Evolutionary conservation across 345 rosid species (phyloP), one percentile per base, ranked within the genome.

Genomic region (Heritiera fomes): DNA sequence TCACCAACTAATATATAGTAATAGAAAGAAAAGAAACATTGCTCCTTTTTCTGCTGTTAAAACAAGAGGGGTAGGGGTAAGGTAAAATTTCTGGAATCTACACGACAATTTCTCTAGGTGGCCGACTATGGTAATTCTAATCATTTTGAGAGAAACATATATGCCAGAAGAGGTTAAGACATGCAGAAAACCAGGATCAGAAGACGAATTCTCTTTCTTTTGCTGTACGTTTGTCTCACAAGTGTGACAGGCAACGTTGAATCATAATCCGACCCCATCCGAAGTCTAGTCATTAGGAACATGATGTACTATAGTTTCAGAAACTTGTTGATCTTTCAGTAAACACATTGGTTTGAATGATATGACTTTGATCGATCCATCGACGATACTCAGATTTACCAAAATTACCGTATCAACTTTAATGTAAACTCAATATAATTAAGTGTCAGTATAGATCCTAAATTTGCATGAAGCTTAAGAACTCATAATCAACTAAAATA

Each of bases 181-280:
- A 53, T n/a, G 30, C 43, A 41, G 43, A 70, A 47, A 70, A 0
- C 13, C 8, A 11, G 45, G 45, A 34, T 55, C 1, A 17, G 45
- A 34, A 53, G 17, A 53, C 10, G 30, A 72, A 32, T 32, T 72
- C 7, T 2, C 4, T 34, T 53, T 34, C 38, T 17, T 1, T 18
- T 53, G 9, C 53, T 18, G 75, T 32, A 53, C 47, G 3, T n/a
- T 53, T 5, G 5, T 32, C 17, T 72, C 62, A 72, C 63, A 72
- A 53, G 75, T 18, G 47, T 53, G 17, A 53, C 61, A 52, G 62
- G 43, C 17, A 71, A 71, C 8, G 8, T 53, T 72, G 62, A 53
- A 55, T 53, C 62, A 55, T 17, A 72, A 53, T 53, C 32, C 8
- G 75, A 72, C 52, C 63, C 63, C 75, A 72, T 18, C 62, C 32